Conservation (phyloP, 1,139 yeast species). For the Blastobotrys illinoisensis region DNA sequence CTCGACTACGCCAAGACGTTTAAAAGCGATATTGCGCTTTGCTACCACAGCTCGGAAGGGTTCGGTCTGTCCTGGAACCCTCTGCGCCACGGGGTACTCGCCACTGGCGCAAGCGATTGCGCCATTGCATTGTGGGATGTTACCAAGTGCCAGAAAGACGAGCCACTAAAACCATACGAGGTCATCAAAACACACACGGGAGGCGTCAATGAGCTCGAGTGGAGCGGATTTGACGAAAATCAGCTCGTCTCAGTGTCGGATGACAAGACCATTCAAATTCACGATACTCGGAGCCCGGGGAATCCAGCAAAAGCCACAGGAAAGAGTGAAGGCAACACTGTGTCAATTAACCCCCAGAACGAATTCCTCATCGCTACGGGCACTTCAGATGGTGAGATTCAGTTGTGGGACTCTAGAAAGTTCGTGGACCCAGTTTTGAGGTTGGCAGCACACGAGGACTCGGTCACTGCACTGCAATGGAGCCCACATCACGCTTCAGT, state of each 20-base stretch:
- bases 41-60: conserved; percentile 66
- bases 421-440: conserved; percentile 45
- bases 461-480: conserved; percentile 47
- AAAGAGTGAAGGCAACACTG: conserved; percentile 22
- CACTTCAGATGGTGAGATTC: conserved; percentile 52
- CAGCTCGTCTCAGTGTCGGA: conserved; percentile 71
- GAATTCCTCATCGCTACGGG: conserved; percentile 63
- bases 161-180: conserved; percentile 13
- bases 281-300: conserved; percentile 48
- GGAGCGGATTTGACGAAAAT: conserved; percentile 43
- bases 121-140: conserved; percentile 69
- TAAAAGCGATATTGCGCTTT: conserved; percentile 39
- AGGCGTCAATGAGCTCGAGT: conserved; percentile 39
- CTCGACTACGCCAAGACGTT: conserved; percentile 32
- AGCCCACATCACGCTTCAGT: conserved; percentile 56
- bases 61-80: conserved; percentile 67
- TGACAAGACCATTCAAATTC: conserved; percentile 60
- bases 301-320: conserved; percentile 11
- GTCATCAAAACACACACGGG: conserved; percentile 13
- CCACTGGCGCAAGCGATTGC: conserved; percentile 65
- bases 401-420: conserved; percentile 65
- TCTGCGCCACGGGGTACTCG: conserved; percentile 38
- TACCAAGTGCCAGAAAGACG: conserved; percentile 26
- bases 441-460: conserved; percentile 26
- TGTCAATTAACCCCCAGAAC: conserved; percentile 56